phyloP scores from a whole-genome alignment of 202 grass and related monocot genomes.

The Elaeis oleifera region DNA sequence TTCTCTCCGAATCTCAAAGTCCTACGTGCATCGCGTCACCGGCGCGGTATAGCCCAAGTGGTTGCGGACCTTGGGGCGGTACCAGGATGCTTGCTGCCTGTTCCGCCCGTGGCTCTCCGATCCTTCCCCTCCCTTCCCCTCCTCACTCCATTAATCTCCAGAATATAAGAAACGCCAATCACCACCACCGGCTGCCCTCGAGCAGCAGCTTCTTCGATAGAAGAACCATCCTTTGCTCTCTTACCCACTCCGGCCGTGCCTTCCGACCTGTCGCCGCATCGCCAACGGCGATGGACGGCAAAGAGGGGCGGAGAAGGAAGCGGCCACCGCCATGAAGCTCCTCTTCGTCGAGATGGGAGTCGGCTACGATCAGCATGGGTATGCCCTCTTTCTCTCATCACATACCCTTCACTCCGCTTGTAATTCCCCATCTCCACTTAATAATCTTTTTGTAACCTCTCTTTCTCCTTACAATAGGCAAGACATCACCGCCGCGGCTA shows the following conservation, averaged over 20 bases:
- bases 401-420: neutral
- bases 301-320: conserved; percentile 10
- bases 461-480: conserved; percentile 29
- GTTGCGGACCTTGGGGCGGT: no score
- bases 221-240: conserved; percentile 12
- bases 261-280: neutral
- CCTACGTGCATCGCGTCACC: no score
- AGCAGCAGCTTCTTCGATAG: neutral
- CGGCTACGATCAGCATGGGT: conserved; percentile 94
- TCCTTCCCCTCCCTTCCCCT: no score
- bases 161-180: no score
- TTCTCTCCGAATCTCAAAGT: no score
- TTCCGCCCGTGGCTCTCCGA: no score
- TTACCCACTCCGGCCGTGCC: conserved; percentile 9
- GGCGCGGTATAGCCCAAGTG: no score
- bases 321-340: conserved; percentile 43
- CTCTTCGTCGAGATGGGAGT: conserved; percentile 99
- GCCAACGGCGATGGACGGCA: conserved; percentile 14
- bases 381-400: neutral
- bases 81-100: no score
- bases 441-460: neutral
- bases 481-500: conserved; percentile 73
- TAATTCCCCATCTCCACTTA: neutral
- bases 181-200: no score
- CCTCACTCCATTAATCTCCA: no score